phyloP scores from a whole-genome alignment of 768 basidiomycete species.

The Epithele typhae region DNA sequence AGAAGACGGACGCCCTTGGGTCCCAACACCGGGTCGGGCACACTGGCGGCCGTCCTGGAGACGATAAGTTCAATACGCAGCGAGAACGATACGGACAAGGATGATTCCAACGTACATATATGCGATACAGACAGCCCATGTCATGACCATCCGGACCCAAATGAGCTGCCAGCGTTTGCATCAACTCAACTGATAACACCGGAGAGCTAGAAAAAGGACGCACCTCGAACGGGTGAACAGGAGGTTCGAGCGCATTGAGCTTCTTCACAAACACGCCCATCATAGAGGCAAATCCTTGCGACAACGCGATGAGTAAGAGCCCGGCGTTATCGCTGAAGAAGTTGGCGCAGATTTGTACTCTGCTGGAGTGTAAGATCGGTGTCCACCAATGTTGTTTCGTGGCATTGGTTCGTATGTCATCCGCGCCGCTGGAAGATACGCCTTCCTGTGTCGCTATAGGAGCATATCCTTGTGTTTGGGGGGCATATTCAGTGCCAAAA shows the following conservation, averaged over 20 bases:
- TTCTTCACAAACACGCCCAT: constrained; percentile 65
- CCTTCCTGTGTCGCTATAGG: too few species aligned
- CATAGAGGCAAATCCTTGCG: constrained; percentile 55
- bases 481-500: too few species aligned
- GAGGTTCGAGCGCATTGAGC: constrained; percentile 50
- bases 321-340: constrained; percentile 45
- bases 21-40: constrained; percentile 60
- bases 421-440: too few species aligned
- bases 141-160: constrained; percentile 58
- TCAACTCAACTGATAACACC: background rate
- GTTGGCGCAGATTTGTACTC: background rate
- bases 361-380: too few species aligned
- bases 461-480: too few species aligned
- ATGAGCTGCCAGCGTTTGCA: constrained; percentile 37
- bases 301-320: constrained; percentile 49
- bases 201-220: background rate
- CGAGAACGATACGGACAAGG: background rate
- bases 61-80: background rate
- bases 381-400: too few species aligned
- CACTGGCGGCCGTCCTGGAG: constrained; percentile 32
- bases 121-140: constrained; percentile 45
- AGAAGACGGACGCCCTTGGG: constrained; percentile 63
- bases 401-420: too few species aligned
- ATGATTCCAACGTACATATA: constrained; percentile 48
- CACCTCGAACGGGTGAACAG: constrained; percentile 55